A percentile compares a stretch with the other conserved stretches of the same genome.
Conservation (phyloP, 2,329 filamentous ascomycete genomes). For the Bisporella sp. region DNA sequence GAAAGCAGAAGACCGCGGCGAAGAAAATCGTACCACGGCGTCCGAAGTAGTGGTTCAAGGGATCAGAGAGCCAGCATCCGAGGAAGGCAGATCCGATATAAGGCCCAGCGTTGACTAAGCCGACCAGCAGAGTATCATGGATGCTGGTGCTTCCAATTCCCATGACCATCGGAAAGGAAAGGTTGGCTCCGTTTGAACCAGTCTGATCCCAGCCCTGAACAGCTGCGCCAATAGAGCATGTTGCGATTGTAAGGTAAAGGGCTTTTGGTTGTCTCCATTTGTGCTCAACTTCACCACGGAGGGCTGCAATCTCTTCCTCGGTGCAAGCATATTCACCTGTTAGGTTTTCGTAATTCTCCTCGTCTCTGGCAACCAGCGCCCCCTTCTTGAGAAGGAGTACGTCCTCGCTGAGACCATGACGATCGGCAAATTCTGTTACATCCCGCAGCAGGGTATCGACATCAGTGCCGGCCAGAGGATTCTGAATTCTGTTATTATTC, state of each 20-base stretch:
- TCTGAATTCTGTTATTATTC: conserved; percentile 37
- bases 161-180: conserved; percentile 36
- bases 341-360: conserved; percentile 54
- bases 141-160: conserved; percentile 34
- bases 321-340: conserved; percentile 48
- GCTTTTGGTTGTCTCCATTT: conserved; percentile 59
- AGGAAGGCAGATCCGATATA: conserved; percentile 43
- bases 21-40: conserved; percentile 60
- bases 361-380: conserved; percentile 68
- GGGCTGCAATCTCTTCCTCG: conserved; percentile 51
- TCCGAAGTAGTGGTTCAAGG: conserved; percentile 49
- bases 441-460: conserved; percentile 42
- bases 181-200: conserved; percentile 41
- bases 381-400: conserved; percentile 56
- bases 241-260: conserved; percentile 60
- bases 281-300: conserved; percentile 59
- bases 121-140: conserved; percentile 48
- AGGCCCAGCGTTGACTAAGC: conserved; percentile 46
- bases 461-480: conserved; percentile 49
- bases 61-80: conserved; percentile 54
- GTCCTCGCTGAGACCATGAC: conserved; percentile 52
- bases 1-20: conserved; percentile 52
- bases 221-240: conserved; percentile 64
- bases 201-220: conserved; percentile 47
- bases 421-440: conserved; percentile 52